Conservation (phyloP, 2,329 filamentous ascomycete genomes). For the Penicillium frequentans region DNA sequence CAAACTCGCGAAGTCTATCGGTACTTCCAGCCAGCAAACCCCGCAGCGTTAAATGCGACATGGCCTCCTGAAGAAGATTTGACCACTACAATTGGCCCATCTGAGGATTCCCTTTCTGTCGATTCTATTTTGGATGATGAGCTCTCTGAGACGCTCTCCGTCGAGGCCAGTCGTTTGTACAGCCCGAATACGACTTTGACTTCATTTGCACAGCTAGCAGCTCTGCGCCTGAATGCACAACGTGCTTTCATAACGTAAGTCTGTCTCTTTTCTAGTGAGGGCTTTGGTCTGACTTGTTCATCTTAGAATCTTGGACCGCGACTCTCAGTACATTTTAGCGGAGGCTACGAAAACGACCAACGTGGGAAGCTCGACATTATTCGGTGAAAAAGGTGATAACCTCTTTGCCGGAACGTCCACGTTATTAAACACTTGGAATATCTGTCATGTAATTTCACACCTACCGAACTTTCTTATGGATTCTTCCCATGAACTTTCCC, state of each 20-base stretch:
- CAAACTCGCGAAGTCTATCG: constrained; percentile 18
- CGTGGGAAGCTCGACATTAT: constrained; percentile 1
- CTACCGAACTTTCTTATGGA: not conserved
- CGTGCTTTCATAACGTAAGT: constrained; percentile 15
- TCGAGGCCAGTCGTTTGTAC: not conserved
- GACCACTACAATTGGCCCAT: too few relatives aligned
- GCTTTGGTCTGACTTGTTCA: not conserved
- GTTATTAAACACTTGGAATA: not conserved
- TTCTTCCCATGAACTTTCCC: not conserved
- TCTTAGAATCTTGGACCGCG: constrained; percentile 12
- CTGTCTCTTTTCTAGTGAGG: not conserved
- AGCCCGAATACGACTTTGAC: constrained; percentile 15
- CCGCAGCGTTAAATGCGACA: constrained; percentile 6
- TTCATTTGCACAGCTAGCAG: constrained; percentile 16
- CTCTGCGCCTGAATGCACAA: constrained; percentile 13
- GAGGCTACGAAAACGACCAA: constrained; percentile 12
- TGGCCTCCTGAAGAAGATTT: not conserved
- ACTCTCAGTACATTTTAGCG: constrained; percentile 17
- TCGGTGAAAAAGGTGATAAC: not conserved
- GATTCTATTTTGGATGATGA: not conserved
- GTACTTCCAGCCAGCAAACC: constrained; percentile 15
- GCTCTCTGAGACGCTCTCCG: not conserved
- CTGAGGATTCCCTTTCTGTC: not conserved
- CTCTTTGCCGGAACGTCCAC: not conserved
- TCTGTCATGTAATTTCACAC: not conserved